A percentile compares a stretch with the other conserved stretches of the same genome.
Conservation (phyloP, 352 stramenopile genomes). For the Pythium aphanidermatum region DNA sequence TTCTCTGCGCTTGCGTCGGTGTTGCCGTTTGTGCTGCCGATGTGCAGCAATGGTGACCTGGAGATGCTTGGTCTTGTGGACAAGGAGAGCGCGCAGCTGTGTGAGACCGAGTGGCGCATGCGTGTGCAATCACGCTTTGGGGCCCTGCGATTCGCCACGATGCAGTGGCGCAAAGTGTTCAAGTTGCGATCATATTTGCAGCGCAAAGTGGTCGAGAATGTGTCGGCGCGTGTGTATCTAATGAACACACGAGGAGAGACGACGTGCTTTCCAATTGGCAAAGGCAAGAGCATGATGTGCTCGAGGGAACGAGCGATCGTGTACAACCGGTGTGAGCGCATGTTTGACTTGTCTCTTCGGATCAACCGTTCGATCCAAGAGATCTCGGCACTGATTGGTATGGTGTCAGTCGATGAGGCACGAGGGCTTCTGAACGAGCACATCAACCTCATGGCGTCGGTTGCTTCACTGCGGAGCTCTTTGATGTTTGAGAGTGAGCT, state of each 20-base stretch:
- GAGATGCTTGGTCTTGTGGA: conserved; percentile 40
- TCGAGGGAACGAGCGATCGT: conserved; percentile 68
- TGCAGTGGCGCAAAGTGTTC: conserved; percentile 57
- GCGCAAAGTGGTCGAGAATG: conserved; percentile 45
- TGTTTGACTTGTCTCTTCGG: conserved; percentile 83
- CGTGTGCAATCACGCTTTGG: conserved; percentile 49
- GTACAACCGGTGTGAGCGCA: conserved; percentile 80
- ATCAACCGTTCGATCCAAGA: conserved; percentile 87
- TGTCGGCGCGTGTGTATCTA: conserved; percentile 70
- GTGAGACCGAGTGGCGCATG: conserved; percentile 60
- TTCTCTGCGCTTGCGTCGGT: conserved; percentile 7
- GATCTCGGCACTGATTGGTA: conserved; percentile 76
- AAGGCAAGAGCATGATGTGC: conserved; percentile 63
- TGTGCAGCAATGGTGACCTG: conserved; percentile 40
- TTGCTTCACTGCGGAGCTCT: conserved; percentile 63
- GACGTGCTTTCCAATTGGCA: conserved; percentile 49
- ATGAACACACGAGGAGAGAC: conserved; percentile 80
- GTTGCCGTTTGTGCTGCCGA: conserved; percentile 49
- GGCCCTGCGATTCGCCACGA: conserved; percentile 40
- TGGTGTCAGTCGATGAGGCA: conserved; percentile 76
- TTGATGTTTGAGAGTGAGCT: conserved; percentile 84
- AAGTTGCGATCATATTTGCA: conserved; percentile 57
- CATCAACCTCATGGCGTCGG: conserved; percentile 78
- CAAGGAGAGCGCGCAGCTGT: conserved; percentile 28
- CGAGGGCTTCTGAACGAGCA: conserved; percentile 75